Percentiles rank a stretch among this genome's conserved stretches.
Conservation (phyloP, 805 yeast species). For the Ogataea minuta region DNA sequence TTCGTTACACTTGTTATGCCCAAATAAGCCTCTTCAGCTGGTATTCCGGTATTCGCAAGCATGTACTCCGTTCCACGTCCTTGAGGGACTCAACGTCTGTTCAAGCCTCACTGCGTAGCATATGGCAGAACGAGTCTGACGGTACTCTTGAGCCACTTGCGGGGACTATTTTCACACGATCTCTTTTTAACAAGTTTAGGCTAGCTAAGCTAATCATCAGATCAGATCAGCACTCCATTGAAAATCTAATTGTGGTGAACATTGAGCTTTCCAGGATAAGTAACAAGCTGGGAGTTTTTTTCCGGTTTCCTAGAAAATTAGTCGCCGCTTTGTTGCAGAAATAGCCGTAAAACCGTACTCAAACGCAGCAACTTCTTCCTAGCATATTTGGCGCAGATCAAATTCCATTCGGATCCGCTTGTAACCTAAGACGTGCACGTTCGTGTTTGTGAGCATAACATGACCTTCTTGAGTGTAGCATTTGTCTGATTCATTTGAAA, state of each 20-base stretch:
- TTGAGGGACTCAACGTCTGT: constrained; percentile 34
- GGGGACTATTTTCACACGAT: constrained; percentile 11
- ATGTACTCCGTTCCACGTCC: constrained; percentile 36
- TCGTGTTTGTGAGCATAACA: constrained; percentile 28
- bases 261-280: too few relatives aligned
- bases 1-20: constrained; percentile 21
- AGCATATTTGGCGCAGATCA: constrained; percentile 19
- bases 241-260: too few relatives aligned
- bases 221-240: too few relatives aligned
- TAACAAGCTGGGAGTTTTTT: too few relatives aligned
- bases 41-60: constrained; percentile 36
- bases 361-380: constrained; percentile 22
- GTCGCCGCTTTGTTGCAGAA: constrained; percentile 22
- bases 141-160: constrained; percentile 15
- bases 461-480: constrained; percentile 20
- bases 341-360: constrained; percentile 36
- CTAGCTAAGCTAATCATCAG: too few relatives aligned
- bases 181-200: neutral
- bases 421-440: constrained; percentile 27
- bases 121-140: constrained; percentile 20
- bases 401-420: constrained; percentile 20
- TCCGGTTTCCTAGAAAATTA: constrained; percentile 28
- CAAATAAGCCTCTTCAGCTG: constrained; percentile 39
- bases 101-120: constrained; percentile 25
- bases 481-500: constrained; percentile 12